phyloP scores from a whole-genome alignment of 2,329 filamentous ascomycete species.

The Sordariomycetes sp. region DNA sequence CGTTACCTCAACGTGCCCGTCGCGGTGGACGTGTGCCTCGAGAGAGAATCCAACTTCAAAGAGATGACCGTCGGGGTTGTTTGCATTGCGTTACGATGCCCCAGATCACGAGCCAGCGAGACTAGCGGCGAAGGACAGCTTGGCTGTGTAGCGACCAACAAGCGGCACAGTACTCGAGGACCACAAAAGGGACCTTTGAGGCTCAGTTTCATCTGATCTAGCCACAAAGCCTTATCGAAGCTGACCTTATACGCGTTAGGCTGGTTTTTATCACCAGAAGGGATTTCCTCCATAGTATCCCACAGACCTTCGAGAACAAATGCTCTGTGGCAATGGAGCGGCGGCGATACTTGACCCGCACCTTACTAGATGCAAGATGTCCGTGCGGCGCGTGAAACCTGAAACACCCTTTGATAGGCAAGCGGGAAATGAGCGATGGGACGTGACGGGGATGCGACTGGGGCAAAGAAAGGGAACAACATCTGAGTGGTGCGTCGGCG shows the following conservation, averaged over 20 bases:
- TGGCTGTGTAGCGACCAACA: too few species aligned
- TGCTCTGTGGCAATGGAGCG: not conserved
- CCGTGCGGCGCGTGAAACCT: conserved; percentile 1
- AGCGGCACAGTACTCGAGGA: too few species aligned
- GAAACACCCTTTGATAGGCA: not conserved
- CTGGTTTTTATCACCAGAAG: not conserved
- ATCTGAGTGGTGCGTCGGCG: not conserved
- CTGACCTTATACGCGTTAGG: not conserved
- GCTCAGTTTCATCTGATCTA: too few species aligned
- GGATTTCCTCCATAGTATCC: not conserved
- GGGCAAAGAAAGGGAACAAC: not conserved
- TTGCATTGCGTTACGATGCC: too few species aligned
- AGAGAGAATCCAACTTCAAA: too few species aligned
- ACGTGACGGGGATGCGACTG: not conserved
- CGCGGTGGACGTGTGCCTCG: too few species aligned
- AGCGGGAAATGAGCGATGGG: conserved; percentile 1
- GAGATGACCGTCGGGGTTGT: too few species aligned
- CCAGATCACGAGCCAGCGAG: too few species aligned
- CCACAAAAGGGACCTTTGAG: too few species aligned
- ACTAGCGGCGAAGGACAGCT: too few species aligned
- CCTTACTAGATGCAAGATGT: not conserved
- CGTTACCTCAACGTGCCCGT: too few species aligned
- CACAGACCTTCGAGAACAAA: not conserved
- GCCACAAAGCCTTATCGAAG: not conserved
- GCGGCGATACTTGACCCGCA: not conserved